Evolutionary conservation across 805 yeast genomes (phyloP).

Genomic region (Wickerhamiella domercqiae): DNA sequence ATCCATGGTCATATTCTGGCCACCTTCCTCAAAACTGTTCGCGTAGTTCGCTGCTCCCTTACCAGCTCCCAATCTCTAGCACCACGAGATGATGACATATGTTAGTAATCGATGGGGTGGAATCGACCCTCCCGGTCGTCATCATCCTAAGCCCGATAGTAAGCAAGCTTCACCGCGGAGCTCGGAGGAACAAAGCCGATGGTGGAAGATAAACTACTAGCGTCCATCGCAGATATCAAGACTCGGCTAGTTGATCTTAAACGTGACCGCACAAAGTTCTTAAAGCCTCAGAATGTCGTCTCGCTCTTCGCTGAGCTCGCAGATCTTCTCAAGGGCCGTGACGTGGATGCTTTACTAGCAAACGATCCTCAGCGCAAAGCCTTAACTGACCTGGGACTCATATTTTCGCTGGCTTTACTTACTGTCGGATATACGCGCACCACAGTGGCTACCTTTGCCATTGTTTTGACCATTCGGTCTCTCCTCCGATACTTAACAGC

Average conservation of each 20-base stretch:
- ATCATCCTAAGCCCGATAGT: background rate
- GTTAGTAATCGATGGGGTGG: too few relatives aligned
- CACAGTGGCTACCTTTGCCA: slow-evolving; percentile 90
- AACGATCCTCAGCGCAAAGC: slow-evolving; percentile 2
- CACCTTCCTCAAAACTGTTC: too few relatives aligned
- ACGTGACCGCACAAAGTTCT: slow-evolving; percentile 14
- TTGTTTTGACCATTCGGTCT: slow-evolving; percentile 72
- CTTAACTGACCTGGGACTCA: slow-evolving; percentile 23
- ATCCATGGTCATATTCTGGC: too few relatives aligned
- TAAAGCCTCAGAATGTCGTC: slow-evolving; percentile 8
- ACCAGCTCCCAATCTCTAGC: too few relatives aligned
- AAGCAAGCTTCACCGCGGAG: background rate
- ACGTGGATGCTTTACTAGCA: slow-evolving; percentile 5
- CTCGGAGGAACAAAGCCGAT: too few relatives aligned
- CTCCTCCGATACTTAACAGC: slow-evolving; percentile 70
- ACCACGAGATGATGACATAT: too few relatives aligned
- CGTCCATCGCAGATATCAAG: slow-evolving; percentile 2
- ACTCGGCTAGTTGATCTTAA: slow-evolving; percentile 8
- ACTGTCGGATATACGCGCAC: slow-evolving; percentile 83
- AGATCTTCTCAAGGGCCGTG: slow-evolving; percentile 7
- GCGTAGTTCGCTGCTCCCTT: too few relatives aligned
- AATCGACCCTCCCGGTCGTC: too few relatives aligned
- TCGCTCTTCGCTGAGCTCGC: slow-evolving; percentile 12
- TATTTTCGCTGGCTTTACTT: slow-evolving; percentile 70
- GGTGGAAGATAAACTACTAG: background rate